Base-by-base conservation (phyloP, 192 early-diverging fungal genomes). In the Chytriomyces sp. region DNA sequence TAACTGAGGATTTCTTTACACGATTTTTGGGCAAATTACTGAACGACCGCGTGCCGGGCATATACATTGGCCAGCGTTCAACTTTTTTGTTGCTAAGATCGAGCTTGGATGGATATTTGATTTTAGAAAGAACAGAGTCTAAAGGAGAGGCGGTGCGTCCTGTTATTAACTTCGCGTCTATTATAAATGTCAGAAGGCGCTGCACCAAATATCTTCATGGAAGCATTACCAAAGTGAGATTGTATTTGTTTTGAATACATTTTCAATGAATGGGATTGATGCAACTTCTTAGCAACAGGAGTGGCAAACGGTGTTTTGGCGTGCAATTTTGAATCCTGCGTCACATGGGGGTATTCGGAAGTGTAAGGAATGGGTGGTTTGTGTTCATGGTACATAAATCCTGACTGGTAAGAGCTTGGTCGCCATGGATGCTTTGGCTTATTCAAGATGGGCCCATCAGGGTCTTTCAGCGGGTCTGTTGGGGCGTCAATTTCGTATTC, bases 221-320 rank as follows among this genome's bases (percentile, higher is more conserved):
- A 49, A 49, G 14, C 12, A 44, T 19, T 0, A 49, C 44, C 44
- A n/a, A 49, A 49, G 22, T 49, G 14, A 14, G 44, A 49, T 49
- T 49, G 44, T n/a, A 49, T 49, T 37, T 39, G 26, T 39, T 62
- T 39, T 17, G 60, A 32, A 19, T 39, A 22, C 8, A n/a, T 62
- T 39, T 36, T 22, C 38, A 62, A 19, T 10, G n/a, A n/a, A 7
- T 28, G 14, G 8, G 38, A 30, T 28, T 62, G 31, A 14, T 38
- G n/a, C 14, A 70, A 31, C 26, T 56, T 57, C 32, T 59, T 70
- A 6, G 56, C 68, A 10, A 39, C 38, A 19, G 68, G 68, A 39
- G 68, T 39, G 19, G 56, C 31, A 59, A 70, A 70, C 4, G 68
- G 68, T 1, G 68, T 54, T 57, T 59, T 70, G 57, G 57, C 41